Base-by-base conservation (phyloP, 768 basidiomycete species). In the Fistulinella prunicolor region DNA sequence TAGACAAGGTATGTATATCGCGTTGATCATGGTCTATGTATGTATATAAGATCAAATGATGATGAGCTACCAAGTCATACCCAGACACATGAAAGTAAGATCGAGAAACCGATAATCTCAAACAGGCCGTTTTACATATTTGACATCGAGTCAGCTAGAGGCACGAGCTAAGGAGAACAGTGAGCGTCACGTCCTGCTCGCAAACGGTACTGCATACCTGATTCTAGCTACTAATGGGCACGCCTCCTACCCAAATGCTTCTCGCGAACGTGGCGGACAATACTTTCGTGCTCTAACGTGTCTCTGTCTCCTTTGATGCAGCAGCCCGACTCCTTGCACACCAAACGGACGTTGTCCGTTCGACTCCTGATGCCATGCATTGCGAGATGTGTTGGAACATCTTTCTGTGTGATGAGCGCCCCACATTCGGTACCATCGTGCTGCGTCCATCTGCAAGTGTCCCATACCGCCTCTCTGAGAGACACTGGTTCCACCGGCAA, bases 221-320 rank as follows among this genome's bases (percentile, higher is more conserved):
- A n/a, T n/a, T n/a, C n/a, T n/a, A n/a, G n/a, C n/a, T n/a, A n/a
- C n/a, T n/a, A n/a, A n/a, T n/a, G n/a, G n/a, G n/a, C n/a, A n/a
- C n/a, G n/a, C n/a, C n/a, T n/a, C n/a, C n/a, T n/a, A 22, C 14
- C 9, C 6, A 47, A 21, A 19, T 48, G 47, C 9, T 10, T 28
- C 6, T 36, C 47, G 2, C 40, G 47, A 36, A 54, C 38, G 16
- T 54, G 52, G 1, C 52, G 26, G 3, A 49, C 37, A 2, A 54
- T 49, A 21, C 37, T 43, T 34, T 46, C 19, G 0, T 48, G 40
- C 0, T 49, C 49, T 14, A 54, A 35, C 16, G 5, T 34, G 14
- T 34, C 32, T 16, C 12, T 34, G 3, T 17, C n/a, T 3, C 38
- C 39, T 17, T 26, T 41, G 12, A 37, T 4, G 14, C 19, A 8